Percentiles rank a stretch among this genome's conserved stretches.
Evolutionary conservation across 1,284 basidiomycete genomes (phyloP).

Genomic region (Bondarzewia mesenterica): DNA sequence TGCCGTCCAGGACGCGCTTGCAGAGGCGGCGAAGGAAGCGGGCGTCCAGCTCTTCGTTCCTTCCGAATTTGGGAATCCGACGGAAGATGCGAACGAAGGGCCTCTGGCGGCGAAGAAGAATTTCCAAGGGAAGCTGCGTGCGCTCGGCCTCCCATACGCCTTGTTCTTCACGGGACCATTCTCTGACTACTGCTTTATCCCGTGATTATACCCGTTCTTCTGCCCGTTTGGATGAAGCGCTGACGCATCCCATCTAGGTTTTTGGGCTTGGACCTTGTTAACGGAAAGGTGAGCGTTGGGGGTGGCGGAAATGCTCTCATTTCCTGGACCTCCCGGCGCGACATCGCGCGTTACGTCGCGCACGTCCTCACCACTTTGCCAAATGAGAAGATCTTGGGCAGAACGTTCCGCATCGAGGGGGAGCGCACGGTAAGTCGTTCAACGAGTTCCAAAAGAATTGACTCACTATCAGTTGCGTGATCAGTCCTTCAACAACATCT

Average conservation of each 20-base stretch:
- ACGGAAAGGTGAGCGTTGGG: too few relatives aligned
- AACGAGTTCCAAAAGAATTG: too few relatives aligned
- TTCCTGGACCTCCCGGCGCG: not conserved
- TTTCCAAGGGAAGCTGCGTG: slow-evolving; percentile 3
- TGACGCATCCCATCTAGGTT: too few relatives aligned
- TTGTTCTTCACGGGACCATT: slow-evolving; percentile 6
- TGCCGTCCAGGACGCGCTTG: slow-evolving; percentile 3
- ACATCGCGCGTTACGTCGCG: not conserved
- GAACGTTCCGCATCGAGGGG: not conserved
- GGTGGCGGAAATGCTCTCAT: not conserved
- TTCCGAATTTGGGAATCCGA: slow-evolving; percentile 7
- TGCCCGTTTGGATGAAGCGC: too few relatives aligned
- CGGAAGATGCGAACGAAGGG: slow-evolving; percentile 1
- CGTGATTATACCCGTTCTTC: slow-evolving; percentile 3
- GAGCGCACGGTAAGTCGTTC: not conserved
- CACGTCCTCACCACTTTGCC: slow-evolving; percentile 1
- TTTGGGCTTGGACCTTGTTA: too few relatives aligned
- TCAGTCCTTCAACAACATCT: too few relatives aligned
- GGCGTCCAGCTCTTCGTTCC: slow-evolving; percentile 11
- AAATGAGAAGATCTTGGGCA: not conserved
- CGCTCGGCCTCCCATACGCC: slow-evolving; percentile 5
- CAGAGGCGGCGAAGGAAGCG: slow-evolving; percentile 9
- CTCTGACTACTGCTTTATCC: slow-evolving; percentile 5
- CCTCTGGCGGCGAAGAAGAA: not conserved
- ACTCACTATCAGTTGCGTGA: too few relatives aligned